Evolutionary conservation across 495 filamentous ascomycete genomes (phyloP).

Genomic region (Tirmania nivea): DNA sequence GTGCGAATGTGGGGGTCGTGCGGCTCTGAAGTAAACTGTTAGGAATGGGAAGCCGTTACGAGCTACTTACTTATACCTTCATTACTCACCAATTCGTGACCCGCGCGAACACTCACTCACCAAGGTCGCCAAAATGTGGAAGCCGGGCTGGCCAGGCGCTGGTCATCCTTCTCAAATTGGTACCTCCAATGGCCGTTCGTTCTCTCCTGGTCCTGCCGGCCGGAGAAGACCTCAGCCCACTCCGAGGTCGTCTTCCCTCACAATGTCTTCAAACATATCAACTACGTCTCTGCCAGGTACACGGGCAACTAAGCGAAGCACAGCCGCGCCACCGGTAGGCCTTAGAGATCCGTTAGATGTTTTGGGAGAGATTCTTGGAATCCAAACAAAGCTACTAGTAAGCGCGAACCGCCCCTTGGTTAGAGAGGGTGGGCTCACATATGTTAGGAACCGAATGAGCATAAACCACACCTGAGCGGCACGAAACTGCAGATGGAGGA

Average conservation of each 20-base stretch:
- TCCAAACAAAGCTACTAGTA: slow-evolving; percentile 13
- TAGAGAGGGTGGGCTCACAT: too few relatives aligned
- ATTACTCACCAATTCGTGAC: too few relatives aligned
- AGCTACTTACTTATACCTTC: too few relatives aligned
- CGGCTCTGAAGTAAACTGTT: too few relatives aligned
- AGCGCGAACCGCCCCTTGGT: too few relatives aligned
- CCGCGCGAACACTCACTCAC: too few relatives aligned
- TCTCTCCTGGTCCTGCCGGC: background rate
- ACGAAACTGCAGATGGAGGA: slow-evolving; percentile 19
- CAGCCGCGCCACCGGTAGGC: slow-evolving; percentile 29
- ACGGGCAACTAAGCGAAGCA: slow-evolving; percentile 24
- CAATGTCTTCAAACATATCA: slow-evolving; percentile 49
- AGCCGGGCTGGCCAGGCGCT: background rate
- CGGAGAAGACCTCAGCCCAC: slow-evolving; percentile 11
- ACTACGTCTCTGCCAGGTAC: slow-evolving; percentile 41
- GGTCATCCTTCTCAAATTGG: background rate
- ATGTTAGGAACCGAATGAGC: too few relatives aligned
- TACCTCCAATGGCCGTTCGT: too few relatives aligned
- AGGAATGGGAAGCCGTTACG: too few relatives aligned
- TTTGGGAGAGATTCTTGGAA: slow-evolving; percentile 47
- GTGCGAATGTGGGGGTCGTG: too few relatives aligned
- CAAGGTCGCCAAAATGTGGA: background rate
- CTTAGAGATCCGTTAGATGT: slow-evolving; percentile 52
- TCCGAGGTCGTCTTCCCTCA: slow-evolving; percentile 32
- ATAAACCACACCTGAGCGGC: too few relatives aligned